Percentiles rank a stretch among this genome's conserved stretches.
These are phyloP conservation scores for Ogataea populi-albae DNA, from an alignment of 805 yeast genomes.

Conservation along the genomic window DNA sequence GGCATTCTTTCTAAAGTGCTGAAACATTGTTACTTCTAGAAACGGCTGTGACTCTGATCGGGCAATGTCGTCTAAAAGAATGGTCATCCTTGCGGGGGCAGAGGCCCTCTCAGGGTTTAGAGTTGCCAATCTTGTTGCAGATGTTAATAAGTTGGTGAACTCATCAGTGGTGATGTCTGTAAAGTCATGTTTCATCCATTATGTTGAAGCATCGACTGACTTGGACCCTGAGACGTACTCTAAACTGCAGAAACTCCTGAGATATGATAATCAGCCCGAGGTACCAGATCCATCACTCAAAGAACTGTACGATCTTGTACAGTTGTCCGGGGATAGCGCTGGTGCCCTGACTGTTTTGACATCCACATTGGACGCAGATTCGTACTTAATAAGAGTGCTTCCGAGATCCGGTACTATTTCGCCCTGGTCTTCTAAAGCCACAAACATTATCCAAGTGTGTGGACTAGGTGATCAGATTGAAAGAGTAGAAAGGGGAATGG, in stretches of 20 bases:
- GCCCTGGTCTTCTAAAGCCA: conserved; percentile 99
- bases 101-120: conserved; percentile 86
- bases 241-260: conserved; percentile 60
- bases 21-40: neutral
- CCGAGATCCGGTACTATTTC: conserved; percentile 97
- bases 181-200: conserved; percentile 76
- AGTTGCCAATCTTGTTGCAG: conserved; percentile 66
- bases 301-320: conserved; percentile 24
- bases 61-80: conserved; percentile 18
- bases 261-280: conserved; percentile 71
- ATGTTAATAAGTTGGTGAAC: conserved; percentile 69
- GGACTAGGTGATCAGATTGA: conserved; percentile 70
- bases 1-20: neutral
- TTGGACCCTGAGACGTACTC: conserved; percentile 40
- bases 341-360: conserved; percentile 9
- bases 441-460: conserved; percentile 87
- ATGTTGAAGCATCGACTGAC: conserved; percentile 55
- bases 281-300: conserved; percentile 35
- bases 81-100: conserved; percentile 77
- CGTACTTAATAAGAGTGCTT: conserved; percentile 67
- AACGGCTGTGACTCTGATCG: neutral
- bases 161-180: conserved; percentile 66
- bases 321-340: conserved; percentile 27
- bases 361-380: conserved; percentile 36
- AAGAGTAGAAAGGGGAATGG: conserved; percentile 88